These are phyloP conservation scores for Ceratocystis huliohia DNA, from an alignment of 2,329 filamentous ascomycete species.

Conservation along the genomic window DNA sequence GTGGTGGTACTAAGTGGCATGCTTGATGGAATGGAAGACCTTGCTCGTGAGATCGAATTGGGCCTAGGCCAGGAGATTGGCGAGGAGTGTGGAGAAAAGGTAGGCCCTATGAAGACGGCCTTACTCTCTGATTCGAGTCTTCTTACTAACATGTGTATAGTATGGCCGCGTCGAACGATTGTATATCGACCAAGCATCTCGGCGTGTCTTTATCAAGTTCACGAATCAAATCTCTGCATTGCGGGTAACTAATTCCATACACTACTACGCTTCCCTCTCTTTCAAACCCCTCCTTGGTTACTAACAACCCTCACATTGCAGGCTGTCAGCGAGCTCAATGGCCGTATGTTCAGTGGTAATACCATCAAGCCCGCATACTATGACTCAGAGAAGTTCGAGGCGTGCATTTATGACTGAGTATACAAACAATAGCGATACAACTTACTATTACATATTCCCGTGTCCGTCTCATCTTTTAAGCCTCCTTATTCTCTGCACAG, in stretches of 20 bases:
- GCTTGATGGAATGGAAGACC: conserved; percentile 66
- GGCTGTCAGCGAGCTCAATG: conserved; percentile 83
- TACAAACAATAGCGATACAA: conserved; percentile 21
- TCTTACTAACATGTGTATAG: conserved; percentile 31
- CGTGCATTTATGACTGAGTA: conserved; percentile 39
- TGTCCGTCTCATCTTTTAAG: neutral
- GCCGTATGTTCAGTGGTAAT: conserved; percentile 79
- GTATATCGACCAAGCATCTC: conserved; percentile 52
- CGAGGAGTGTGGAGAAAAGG: conserved; percentile 77
- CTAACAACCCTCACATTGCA: conserved; percentile 28
- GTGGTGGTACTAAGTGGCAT: conserved; percentile 76
- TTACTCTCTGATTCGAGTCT: neutral
- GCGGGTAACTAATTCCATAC: conserved; percentile 48
- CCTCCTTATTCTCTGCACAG: neutral
- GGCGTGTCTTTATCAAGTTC: conserved; percentile 85
- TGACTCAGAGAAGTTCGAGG: conserved; percentile 68
- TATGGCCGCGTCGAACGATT: conserved; percentile 76
- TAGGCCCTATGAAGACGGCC: conserved; percentile 25
- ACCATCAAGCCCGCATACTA: conserved; percentile 72
- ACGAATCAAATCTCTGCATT: conserved; percentile 73
- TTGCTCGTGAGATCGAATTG: conserved; percentile 62
- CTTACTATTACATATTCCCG: neutral
- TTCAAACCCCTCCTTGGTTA: neutral
- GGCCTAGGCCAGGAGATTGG: conserved; percentile 87
- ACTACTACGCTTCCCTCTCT: neutral